These are phyloP conservation scores for Orbilia blumenaviensis DNA, from an alignment of 2,329 filamentous ascomycete species.

Conservation along the genomic window DNA sequence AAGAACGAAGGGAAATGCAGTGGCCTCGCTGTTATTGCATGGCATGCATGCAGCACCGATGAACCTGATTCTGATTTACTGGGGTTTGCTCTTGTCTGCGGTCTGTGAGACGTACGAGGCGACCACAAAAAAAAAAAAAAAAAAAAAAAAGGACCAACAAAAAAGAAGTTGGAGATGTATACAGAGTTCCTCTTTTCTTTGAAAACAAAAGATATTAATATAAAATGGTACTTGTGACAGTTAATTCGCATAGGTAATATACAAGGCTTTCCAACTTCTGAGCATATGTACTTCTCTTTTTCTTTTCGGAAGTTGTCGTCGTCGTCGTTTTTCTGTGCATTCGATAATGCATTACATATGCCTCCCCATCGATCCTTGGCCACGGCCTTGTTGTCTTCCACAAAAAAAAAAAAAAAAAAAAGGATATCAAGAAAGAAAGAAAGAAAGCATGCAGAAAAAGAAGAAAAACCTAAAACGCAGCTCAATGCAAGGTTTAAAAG, in stretches of 20 bases:
- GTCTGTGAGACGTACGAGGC: slow-evolving; percentile 5
- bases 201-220: background rate
- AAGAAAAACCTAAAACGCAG: background rate
- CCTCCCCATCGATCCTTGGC: no score
- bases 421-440: no score
- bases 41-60: slow-evolving; percentile 9
- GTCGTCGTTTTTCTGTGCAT: no score
- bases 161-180: background rate
- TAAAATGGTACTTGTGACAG: background rate
- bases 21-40: slow-evolving; percentile 16
- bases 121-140: slow-evolving; percentile 27
- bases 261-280: background rate
- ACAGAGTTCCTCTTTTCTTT: slow-evolving; percentile 27
- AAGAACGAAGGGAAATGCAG: background rate
- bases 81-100: no score
- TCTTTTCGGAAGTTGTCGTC: no score
- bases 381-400: slow-evolving; percentile 1
- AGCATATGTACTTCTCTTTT: no score
- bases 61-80: slow-evolving; percentile 2
- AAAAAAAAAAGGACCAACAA: slow-evolving; percentile 14
- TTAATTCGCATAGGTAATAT: background rate
- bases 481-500: background rate
- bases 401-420: background rate
- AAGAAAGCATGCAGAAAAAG: no score
- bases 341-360: slow-evolving; percentile 23